Percentiles rank a stretch among this genome's conserved stretches.
Conservation (phyloP, 352 stramenopile genomes). For the Thalassiosira ordinaria region DNA sequence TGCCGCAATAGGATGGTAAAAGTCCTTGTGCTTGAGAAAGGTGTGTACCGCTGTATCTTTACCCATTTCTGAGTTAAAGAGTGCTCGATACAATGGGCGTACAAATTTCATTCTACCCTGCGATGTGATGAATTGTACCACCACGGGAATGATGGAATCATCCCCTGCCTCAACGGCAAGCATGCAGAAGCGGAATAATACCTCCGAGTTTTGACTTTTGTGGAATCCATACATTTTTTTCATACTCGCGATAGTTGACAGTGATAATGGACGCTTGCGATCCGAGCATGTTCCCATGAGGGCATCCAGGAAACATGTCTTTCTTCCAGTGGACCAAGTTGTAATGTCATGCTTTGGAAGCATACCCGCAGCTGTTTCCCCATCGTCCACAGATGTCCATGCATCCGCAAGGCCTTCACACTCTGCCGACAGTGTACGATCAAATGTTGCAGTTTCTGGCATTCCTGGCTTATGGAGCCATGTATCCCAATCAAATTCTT, state of each 20-base stretch:
- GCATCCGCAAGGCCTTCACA: conserved; percentile 65
- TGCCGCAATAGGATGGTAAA: conserved; percentile 90
- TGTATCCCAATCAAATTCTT: conserved; percentile 91
- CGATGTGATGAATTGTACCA: conserved; percentile 86
- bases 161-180: conserved; percentile 84
- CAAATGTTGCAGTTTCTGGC: conserved; percentile 89
- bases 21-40: conserved; percentile 84
- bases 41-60: conserved; percentile 75
- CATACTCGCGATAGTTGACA: conserved; percentile 78
- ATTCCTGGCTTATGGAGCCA: conserved; percentile 92
- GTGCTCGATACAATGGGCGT: conserved; percentile 86
- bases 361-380: conserved; percentile 11
- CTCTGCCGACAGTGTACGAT: conserved; percentile 86
- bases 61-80: conserved; percentile 78
- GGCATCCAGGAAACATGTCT: conserved; percentile 84
- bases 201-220: conserved; percentile 86
- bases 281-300: conserved; percentile 60
- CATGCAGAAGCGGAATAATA: conserved; percentile 88
- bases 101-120: conserved; percentile 92
- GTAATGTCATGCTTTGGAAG: conserved; percentile 54
- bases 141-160: conserved; percentile 72
- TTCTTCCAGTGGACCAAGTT: conserved; percentile 83
- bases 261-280: conserved; percentile 57
- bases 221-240: conserved; percentile 84
- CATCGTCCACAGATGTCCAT: conserved; percentile 70